Base-by-base conservation (phyloP, 106 monocot species). In the Dioscorea dumetorum region DNA sequence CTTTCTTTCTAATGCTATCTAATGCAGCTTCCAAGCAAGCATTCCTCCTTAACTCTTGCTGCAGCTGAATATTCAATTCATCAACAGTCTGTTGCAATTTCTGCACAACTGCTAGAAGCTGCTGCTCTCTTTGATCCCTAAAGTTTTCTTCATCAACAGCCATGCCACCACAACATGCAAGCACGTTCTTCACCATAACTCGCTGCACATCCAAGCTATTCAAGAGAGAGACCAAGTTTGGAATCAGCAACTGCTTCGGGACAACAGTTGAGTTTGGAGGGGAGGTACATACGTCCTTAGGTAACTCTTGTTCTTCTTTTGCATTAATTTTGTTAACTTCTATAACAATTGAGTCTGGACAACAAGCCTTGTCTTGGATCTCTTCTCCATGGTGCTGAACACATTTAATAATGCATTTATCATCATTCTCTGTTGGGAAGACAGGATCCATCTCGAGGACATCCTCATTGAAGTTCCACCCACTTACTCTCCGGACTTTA, bases 401-500 rank as follows among this genome's bases (percentile, higher is more conserved):
- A 17, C 41, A 49, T 17, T 24, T 28, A 23, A 15, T 31, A 33
- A 5, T 16, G 19, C 61, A 24, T 7, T 31, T 18, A 5, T 52
- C 61, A 0, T 64, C 72, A 19, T 49, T 71, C 22, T 76, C 72
- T 32, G 12, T 41, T 8, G 74, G 76, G 67, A 78, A 79, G 2
- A 82, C 70, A 5, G 88, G 84, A 18, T 72, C 73, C n/a, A 84
- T 50, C 49, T 88, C 70, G 17, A 84, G 51, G 8, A 56, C 73
- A 4, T 88, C 88, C 60, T 81, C 81, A 22, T 82, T 74, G 49
- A 88, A 84, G 32, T 85, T 88, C 82, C 84, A 88, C 22, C 88
- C 84, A 58, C 84, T 85, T 5, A 84, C 63, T 67, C 88, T 70
- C 32, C 82, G 68, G 24, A 12, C 72, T 72, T 77, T 87, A 31